Evolutionary conservation across 2,329 filamentous ascomycete species (phyloP), one percentile per base, ranked within the genome.

Genomic region (Graphilbum sp.): DNA sequence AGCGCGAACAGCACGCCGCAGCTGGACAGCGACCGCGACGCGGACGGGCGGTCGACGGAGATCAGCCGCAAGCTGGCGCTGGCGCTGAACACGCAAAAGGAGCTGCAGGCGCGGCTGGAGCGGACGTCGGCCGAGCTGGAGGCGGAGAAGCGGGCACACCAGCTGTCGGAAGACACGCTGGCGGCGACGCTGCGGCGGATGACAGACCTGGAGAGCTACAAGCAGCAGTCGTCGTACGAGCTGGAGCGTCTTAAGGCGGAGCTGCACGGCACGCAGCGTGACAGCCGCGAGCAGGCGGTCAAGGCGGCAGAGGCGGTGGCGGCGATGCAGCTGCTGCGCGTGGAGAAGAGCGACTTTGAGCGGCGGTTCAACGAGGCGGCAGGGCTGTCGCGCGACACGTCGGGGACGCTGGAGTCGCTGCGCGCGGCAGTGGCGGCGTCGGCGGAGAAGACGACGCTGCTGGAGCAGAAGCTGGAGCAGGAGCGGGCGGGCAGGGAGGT

Each of bases 131-230:
- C 67, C 4, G 85, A 95, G 41, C 63, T 93, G 2, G 76, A 85
- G 24, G 75, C 84, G 0, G 92, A 98, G 58, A 84, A 69, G 52
- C 79, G 73, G 43, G 79, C 84, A 5, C 75, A 85, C 36, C 77
- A 85, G 50, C 63, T 95, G 13, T 86, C 90, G 0, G 90, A 98
- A 51, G 88, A 95, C 42, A 92, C 84, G 2, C 70, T 80, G 5
- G 76, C 78, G 47, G 82, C 84, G 20, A 79, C 87, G 2, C 80
- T 94, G 53, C 80, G 76, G 55, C 78, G 88, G 18, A 78, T 93
- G 56, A 64, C 74, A 8, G 86, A 95, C 48, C 66, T 98, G 2
- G 88, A 96, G 53, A 68, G 68, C 32, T 88, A 82, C 54, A 79
- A 82, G 51, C 83, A 94, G 52, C 79, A 80, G 50, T 86, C 81